Percentiles rank a stretch among this genome's conserved stretches.
phyloP scores from a whole-genome alignment of 306 rosid species.

The Hippophae tibetana region DNA sequence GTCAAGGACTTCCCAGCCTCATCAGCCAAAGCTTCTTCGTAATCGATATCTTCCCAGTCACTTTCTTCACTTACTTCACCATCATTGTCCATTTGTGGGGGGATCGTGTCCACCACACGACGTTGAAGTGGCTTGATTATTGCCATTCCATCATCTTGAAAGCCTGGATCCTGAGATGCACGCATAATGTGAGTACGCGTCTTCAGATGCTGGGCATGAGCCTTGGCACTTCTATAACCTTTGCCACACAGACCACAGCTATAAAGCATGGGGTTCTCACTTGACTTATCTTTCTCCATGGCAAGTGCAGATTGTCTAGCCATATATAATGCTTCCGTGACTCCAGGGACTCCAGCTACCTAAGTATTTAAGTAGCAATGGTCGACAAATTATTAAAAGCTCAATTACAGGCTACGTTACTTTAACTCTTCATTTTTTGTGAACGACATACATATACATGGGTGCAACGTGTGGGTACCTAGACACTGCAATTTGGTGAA shows the following conservation, averaged over 20 bases:
- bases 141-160: conserved; percentile 46
- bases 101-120: conserved; percentile 48
- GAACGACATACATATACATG: too few species aligned
- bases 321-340: conserved; percentile 69
- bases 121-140: conserved; percentile 62
- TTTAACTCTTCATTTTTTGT: too few species aligned
- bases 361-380: conserved; percentile 10
- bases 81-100: conserved; percentile 31
- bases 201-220: conserved; percentile 89
- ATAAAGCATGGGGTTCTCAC: conserved; percentile 75
- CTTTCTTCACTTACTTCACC: conserved; percentile 51
- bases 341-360: conserved; percentile 98
- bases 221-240: conserved; percentile 71
- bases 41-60: conserved; percentile 90
- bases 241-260: conserved; percentile 89
- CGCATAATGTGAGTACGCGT: conserved; percentile 54
- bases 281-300: conserved; percentile 46
- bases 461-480: too few species aligned
- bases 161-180: conserved; percentile 50
- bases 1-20: conserved; percentile 43
- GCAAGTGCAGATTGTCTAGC: conserved; percentile 70
- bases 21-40: conserved; percentile 45
- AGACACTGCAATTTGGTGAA: too few species aligned
- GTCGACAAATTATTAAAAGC: not conserved
- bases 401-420: not conserved